phyloP scores from a whole-genome alignment of 441 rosid species.

The Gossypium aridum region DNA sequence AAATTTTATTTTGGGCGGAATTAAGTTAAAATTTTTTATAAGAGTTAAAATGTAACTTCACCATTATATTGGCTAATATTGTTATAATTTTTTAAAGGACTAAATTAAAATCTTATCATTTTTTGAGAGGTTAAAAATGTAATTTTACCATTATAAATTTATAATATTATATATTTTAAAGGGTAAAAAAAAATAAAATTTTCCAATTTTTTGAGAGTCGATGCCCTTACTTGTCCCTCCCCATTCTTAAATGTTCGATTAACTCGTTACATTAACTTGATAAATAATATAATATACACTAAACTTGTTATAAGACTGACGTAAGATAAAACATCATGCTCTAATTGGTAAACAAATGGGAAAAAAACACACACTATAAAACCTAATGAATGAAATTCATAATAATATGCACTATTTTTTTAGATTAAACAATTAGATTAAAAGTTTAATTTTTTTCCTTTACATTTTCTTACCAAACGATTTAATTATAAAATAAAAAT shows the following conservation, averaged over 20 bases:
- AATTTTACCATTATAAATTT: too few relatives aligned
- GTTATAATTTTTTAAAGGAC: too few relatives aligned
- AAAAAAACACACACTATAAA: not conserved
- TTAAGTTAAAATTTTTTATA: too few relatives aligned
- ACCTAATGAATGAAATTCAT: not conserved
- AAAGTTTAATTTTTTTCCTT: not conserved
- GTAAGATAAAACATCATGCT: not conserved
- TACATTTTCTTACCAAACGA: not conserved
- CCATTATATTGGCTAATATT: too few relatives aligned
- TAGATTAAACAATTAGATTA: not conserved
- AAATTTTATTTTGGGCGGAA: too few relatives aligned
- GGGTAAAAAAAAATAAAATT: too few relatives aligned
- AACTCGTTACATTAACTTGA: not conserved
- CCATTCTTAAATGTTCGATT: not conserved
- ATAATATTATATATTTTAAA: too few relatives aligned
- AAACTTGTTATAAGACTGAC: not conserved
- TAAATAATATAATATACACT: not conserved
- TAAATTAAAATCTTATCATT: too few relatives aligned
- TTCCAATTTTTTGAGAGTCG: too few relatives aligned
- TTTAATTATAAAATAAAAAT: not conserved
- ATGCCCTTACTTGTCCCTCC: too few relatives aligned
- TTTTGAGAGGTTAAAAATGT: too few relatives aligned
- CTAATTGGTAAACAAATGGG: not conserved
- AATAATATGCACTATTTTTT: not conserved
- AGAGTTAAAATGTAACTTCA: too few relatives aligned